Evolutionary conservation across 257 asterid species (phyloP).

Genomic region (Nemophila menziesii): DNA sequence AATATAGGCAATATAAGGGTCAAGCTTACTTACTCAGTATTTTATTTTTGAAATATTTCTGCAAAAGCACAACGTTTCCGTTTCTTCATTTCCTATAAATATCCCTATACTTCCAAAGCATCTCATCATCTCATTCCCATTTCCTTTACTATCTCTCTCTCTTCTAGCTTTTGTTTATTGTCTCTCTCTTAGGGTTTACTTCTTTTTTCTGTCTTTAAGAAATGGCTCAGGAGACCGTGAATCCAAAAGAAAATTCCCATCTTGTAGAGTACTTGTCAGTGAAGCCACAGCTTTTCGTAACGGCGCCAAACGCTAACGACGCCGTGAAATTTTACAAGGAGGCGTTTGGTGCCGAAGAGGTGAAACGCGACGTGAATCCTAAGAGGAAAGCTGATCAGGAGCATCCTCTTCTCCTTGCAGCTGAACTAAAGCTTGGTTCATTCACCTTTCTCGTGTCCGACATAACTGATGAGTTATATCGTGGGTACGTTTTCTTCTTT

Average conservation of each 20-base stretch:
- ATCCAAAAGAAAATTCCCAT: too few relatives aligned
- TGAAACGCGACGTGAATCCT: slow-evolving; percentile 43
- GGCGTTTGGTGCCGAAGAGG: slow-evolving; percentile 90
- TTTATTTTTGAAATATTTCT: slow-evolving; percentile 4
- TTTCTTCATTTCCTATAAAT: slow-evolving; percentile 50
- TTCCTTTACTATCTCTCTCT: slow-evolving; percentile 1
- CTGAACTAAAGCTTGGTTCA: slow-evolving; percentile 71
- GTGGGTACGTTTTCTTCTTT: slow-evolving; percentile 26
- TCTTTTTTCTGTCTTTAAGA: background rate
- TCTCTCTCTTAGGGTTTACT: background rate
- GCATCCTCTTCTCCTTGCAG: slow-evolving; percentile 45
- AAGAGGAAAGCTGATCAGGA: slow-evolving; percentile 97
- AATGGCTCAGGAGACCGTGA: slow-evolving; percentile 44
- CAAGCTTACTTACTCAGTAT: background rate
- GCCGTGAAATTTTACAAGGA: slow-evolving; percentile 70
- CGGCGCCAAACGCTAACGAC: slow-evolving; percentile 55
- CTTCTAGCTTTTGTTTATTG: slow-evolving; percentile 16
- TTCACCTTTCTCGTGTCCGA: slow-evolving; percentile 50
- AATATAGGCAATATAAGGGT: background rate
- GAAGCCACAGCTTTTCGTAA: slow-evolving; percentile 65
- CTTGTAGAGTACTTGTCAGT: slow-evolving; percentile 29
- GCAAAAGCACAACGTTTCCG: slow-evolving; percentile 28
- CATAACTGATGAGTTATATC: slow-evolving; percentile 35
- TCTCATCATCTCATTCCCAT: background rate
- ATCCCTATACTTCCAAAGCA: slow-evolving; percentile 6